Base-by-base conservation (phyloP, 2,329 filamentous ascomycete species). In the Colletotrichum cuscutae region DNA sequence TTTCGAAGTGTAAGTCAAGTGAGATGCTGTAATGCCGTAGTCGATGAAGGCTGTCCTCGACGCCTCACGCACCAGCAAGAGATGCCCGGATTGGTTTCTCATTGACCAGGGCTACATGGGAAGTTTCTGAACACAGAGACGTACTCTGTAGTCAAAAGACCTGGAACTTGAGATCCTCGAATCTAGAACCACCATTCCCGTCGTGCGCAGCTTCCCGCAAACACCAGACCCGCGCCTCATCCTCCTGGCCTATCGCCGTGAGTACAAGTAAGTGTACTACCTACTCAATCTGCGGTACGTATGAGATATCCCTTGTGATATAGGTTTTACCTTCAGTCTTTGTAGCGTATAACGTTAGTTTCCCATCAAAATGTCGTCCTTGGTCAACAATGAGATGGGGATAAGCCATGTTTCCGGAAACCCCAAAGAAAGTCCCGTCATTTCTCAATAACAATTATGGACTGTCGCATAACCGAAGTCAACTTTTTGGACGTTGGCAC, bases 121-220 rank as follows among this genome's bases (percentile, higher is more conserved):
- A 11, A 32, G 30, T 7, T 32, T 32, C 2, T 32, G 30, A 32
- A 32, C 30, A 32, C 8, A 9, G 11, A 32, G 30, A 32, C 30
- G 7, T 32, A 32, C 30, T 11, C 30, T 9, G 30, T 32, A 32
- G 8, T 11, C 30, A 32, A 32, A 32, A 4, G 9, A 2, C 30
- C 11, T 11, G 30, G 8, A 32, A 32, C 8, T 32, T 24, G 22
- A 85, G 73, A 87, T 92, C 71, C 89, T 92, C 71, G 86, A 89
- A 79, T 86, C 88, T 15, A 87, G 91, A 66, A 80, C 84, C 59
- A 86, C 85, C 26, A 93, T 95, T 74, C 94, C 94, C 42, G 89
- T 95, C 72, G 90, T 95, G 71, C 89, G 92, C 71, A 88, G 86
- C 22, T 94, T 94, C 77, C 86, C 86, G 71, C 89, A 84, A 57